These are phyloP conservation scores for Flammula alnicola DNA, from an alignment of 1,284 basidiomycete species.

Conservation along the genomic window DNA sequence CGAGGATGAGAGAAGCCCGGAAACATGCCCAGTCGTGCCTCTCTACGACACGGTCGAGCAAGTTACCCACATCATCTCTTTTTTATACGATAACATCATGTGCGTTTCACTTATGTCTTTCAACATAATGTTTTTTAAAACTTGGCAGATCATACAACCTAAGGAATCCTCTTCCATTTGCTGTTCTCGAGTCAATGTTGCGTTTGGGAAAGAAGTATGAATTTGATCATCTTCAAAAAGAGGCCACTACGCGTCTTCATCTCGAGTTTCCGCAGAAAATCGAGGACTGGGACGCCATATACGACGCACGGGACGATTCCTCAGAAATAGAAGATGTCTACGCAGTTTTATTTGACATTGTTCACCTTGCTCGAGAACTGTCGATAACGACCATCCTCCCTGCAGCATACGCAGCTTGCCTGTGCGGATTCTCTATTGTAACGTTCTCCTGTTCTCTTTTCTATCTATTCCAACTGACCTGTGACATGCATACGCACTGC, in stretches of 20 bases:
- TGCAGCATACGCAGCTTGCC: no score
- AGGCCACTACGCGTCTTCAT: neutral
- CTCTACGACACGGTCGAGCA: slow-evolving; percentile 1
- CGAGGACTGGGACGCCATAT: no score
- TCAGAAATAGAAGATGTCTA: no score
- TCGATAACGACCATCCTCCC: no score
- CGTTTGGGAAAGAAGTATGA: slow-evolving; percentile 9
- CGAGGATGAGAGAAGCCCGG: neutral
- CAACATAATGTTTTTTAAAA: neutral
- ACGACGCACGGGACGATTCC: no score
- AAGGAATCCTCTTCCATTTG: neutral
- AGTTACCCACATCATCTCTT: neutral
- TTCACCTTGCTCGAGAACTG: no score
- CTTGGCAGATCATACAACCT: neutral
- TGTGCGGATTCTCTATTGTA: no score
- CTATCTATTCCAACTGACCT: no score
- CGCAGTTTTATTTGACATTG: no score
- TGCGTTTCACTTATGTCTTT: neutral
- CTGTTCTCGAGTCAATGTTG: slow-evolving; percentile 21
- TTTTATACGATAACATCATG: neutral
- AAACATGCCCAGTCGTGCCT: neutral
- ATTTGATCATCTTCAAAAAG: neutral
- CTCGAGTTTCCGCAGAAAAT: neutral
- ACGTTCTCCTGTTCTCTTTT: no score
- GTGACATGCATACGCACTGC: no score